Base-by-base conservation (phyloP, 1,284 basidiomycete species). In the Gymnopus androsaceus region DNA sequence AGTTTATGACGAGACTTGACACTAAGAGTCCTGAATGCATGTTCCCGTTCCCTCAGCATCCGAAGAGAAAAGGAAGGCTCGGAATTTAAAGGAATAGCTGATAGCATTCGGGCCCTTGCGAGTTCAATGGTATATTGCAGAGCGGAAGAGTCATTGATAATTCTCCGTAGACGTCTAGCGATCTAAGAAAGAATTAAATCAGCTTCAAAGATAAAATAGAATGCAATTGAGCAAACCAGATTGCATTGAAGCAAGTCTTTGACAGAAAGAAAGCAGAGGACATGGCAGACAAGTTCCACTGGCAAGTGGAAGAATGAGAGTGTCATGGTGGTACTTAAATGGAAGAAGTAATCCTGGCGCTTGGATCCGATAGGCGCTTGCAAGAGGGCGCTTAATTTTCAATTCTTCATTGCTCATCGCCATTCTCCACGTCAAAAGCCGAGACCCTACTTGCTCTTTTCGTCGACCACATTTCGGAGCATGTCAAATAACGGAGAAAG, bases 71-170 rank as follows among this genome's bases (percentile, higher is more conserved):
- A 74, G 2, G 76, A 63, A 4, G 68, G 66, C 5, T 62, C 57
- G 17, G 59, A 57, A 0, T 69, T 63, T 3, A 66, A 48, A 1
- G 72, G 66, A 12, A 72, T 57, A 25, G 72, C 58, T 12, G 72
- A 68, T 15, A 72, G 65, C 71, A 79, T 74, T 31, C 75, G 72
- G 59, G 72, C 66, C 59, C 73, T 78, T 19, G 64, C 70, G 7
- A 82, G 73, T 57, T 81, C 78, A 41, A 81, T 71, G 15, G 64
- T 71, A 61, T 79, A 81, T 58, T 75, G 75, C 12, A 82, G 66
- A 23, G 67, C 68, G 17, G 77, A 76, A 0, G 79, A 77, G 12
- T 73, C 62, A 23, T 56, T 51, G 40, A 81, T 69, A 4, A 77
- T 63, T 40, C 62, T 69, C 31, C 67, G 66, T 31, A 80, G 63